Base-by-base conservation (phyloP, 2,329 filamentous ascomycete genomes). In the Sporothrix luriei region DNA sequence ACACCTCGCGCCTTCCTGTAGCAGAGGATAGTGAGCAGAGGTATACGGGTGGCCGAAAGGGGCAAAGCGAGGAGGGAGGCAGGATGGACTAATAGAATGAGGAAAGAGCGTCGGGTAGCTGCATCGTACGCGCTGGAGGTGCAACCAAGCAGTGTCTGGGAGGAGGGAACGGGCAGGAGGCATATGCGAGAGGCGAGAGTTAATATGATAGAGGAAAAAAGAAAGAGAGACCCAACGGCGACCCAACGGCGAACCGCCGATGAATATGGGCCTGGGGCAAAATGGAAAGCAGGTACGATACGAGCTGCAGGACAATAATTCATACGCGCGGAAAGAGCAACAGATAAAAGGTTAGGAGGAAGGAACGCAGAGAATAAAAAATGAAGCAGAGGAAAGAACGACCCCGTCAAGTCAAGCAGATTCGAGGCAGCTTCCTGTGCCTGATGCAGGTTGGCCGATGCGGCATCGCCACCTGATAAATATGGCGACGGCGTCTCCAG, bases 401-500 rank as follows among this genome's bases (percentile, higher is more conserved):
- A 43, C 40, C 4, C 1, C 11, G 40, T 16, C 33, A 16, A 11
- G 10, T 43, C 40, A 43, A 43, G 14, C 11, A 40, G 38, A 9
- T n/a, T n/a, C n/a, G 43, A 65, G 61, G 24, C 24, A 49, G 24
- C 24, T 29, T 26, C 19, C 61, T 9, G 14, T 14, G 43, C 46
- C 43, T 51, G 43, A 33, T 33, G 33, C 33, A 33, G 33, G 6
- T 24, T 61, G 21, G 21, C 4, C 46, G 11, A 46, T 38, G 49
- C 21, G 51, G 43, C 40, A 29, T 55, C 65, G 51, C n/a, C 65
- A 21, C 38, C 48, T 29, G 64, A 55, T 24, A 52, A 66, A 54
- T 43, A 66, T 66, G 52, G 62, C 46, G 29, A 66, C 48, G 38
- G 64, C 65, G 65, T 68, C 52, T 33, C 66, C 33, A 46, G 57